Conservation (phyloP, 2,329 filamentous ascomycete species). For the Colletotrichum limetticola region DNA sequence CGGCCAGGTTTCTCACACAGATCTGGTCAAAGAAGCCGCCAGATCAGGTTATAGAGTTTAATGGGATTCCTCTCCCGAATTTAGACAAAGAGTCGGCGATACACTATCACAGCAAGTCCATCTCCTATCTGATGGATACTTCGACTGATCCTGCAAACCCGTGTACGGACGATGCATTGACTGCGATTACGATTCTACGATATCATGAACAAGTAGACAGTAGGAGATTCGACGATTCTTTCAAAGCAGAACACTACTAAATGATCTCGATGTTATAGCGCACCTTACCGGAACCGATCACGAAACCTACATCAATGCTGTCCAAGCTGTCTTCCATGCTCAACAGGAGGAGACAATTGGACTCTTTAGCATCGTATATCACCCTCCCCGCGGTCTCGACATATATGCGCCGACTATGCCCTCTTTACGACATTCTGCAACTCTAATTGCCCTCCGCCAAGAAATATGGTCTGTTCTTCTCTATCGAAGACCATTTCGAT, state of each 20-base stretch:
- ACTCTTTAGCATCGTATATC: slow-evolving; percentile 7
- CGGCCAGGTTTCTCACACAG: slow-evolving; percentile 8
- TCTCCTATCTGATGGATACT: slow-evolving; percentile 5
- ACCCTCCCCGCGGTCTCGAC: background rate
- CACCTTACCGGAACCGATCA: slow-evolving; percentile 15
- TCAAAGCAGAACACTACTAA: background rate
- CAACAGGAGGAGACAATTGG: slow-evolving; percentile 18
- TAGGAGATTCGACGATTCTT: background rate
- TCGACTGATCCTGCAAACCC: slow-evolving; percentile 12
- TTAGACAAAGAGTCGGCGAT: slow-evolving; percentile 14
- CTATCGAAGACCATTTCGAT: slow-evolving; percentile 12
- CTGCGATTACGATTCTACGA: slow-evolving; percentile 10
- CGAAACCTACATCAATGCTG: slow-evolving; percentile 17
- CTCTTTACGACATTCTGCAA: slow-evolving; percentile 5
- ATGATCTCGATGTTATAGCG: background rate
- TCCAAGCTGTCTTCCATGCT: slow-evolving; percentile 15
- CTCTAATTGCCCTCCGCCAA: slow-evolving; percentile 5
- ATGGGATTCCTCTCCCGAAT: background rate
- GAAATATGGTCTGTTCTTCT: slow-evolving; percentile 24
- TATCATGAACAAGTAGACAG: slow-evolving; percentile 22
- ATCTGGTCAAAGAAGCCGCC: slow-evolving; percentile 5
- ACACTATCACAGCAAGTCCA: slow-evolving; percentile 17
- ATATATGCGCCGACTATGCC: slow-evolving; percentile 15
- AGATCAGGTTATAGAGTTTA: background rate
- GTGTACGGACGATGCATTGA: slow-evolving; percentile 17